phyloP scores from a whole-genome alignment of 352 stramenopile species.

The Pythium plurisporium region DNA sequence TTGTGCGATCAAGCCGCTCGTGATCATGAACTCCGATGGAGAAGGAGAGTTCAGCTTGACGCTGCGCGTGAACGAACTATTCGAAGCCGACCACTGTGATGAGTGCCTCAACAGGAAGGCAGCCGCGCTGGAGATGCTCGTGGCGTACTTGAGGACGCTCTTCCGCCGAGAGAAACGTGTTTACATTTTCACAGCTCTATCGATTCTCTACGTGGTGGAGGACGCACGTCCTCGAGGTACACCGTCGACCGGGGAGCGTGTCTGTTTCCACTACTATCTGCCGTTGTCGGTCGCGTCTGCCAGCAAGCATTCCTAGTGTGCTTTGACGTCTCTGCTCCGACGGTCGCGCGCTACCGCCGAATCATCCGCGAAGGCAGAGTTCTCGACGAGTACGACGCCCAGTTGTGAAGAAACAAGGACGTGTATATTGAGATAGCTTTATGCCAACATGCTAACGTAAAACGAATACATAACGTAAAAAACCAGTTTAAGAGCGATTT shows the following conservation, averaged over 20 bases:
- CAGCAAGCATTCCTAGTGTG: conserved; percentile 1
- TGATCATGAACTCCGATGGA: too few relatives aligned
- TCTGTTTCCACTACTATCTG: conserved; percentile 8
- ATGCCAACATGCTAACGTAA: too few relatives aligned
- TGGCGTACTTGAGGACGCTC: neutral
- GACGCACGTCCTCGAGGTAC: neutral
- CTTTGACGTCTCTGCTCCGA: conserved; percentile 2
- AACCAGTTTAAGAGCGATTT: neutral
- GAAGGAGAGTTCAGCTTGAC: too few relatives aligned
- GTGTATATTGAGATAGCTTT: too few relatives aligned
- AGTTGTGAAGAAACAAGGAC: too few relatives aligned
- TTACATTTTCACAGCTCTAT: neutral
- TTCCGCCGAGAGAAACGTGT: neutral
- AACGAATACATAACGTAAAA: neutral
- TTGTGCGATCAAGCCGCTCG: too few relatives aligned
- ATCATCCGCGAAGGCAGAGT: neutral
- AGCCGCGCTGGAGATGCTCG: conserved; percentile 1
- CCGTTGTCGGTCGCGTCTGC: conserved; percentile 8
- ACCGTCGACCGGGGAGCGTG: neutral
- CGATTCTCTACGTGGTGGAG: neutral
- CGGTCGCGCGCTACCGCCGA: conserved; percentile 1
- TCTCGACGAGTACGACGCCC: neutral
- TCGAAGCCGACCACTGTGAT: neutral
- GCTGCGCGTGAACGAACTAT: too few relatives aligned
- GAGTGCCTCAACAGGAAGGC: neutral